A percentile compares a stretch with the other conserved stretches of the same genome.
These are phyloP conservation scores for Clonostachys byssicola DNA, from an alignment of 2,329 filamentous ascomycete species.

Conservation along the genomic window DNA sequence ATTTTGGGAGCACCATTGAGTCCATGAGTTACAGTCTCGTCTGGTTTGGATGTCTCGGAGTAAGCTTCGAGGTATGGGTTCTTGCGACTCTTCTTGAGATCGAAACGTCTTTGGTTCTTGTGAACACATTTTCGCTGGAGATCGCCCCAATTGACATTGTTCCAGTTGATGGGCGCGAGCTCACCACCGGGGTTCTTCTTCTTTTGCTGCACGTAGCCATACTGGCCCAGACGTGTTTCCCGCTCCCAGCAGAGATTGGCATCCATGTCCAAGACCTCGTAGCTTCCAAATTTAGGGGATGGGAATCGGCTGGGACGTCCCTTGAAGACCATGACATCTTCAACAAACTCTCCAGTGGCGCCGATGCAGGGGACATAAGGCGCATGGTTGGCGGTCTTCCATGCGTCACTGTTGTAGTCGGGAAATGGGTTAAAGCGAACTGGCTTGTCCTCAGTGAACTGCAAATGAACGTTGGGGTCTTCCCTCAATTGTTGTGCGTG, in stretches of 20 bases:
- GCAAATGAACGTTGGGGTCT: slow-evolving; percentile 24
- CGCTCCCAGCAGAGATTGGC: slow-evolving; percentile 63
- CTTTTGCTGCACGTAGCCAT: slow-evolving; percentile 48
- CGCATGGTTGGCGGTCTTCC: slow-evolving; percentile 53
- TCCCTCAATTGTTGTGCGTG: slow-evolving; percentile 20
- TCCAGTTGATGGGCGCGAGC: slow-evolving; percentile 48
- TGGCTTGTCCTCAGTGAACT: slow-evolving; percentile 41
- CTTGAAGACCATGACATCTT: slow-evolving; percentile 63
- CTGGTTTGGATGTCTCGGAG: slow-evolving; percentile 18
- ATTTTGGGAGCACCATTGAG: background rate
- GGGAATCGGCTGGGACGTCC: slow-evolving; percentile 56
- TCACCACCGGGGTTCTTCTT: slow-evolving; percentile 34
- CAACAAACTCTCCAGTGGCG: slow-evolving; percentile 51
- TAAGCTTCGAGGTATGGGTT: slow-evolving; percentile 40
- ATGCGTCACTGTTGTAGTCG: slow-evolving; percentile 59
- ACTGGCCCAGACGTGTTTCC: slow-evolving; percentile 64
- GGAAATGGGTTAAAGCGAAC: slow-evolving; percentile 69
- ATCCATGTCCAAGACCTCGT: slow-evolving; percentile 55
- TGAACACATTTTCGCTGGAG: slow-evolving; percentile 64
- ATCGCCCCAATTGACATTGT: slow-evolving; percentile 64
- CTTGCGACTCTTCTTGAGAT: slow-evolving; percentile 27
- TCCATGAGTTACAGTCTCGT: background rate
- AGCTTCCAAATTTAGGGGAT: slow-evolving; percentile 57
- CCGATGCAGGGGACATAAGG: slow-evolving; percentile 62
- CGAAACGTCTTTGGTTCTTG: slow-evolving; percentile 63